phyloP scores from a whole-genome alignment of 2,329 filamentous ascomycete genomes.

The Aspergillus japonicus region DNA sequence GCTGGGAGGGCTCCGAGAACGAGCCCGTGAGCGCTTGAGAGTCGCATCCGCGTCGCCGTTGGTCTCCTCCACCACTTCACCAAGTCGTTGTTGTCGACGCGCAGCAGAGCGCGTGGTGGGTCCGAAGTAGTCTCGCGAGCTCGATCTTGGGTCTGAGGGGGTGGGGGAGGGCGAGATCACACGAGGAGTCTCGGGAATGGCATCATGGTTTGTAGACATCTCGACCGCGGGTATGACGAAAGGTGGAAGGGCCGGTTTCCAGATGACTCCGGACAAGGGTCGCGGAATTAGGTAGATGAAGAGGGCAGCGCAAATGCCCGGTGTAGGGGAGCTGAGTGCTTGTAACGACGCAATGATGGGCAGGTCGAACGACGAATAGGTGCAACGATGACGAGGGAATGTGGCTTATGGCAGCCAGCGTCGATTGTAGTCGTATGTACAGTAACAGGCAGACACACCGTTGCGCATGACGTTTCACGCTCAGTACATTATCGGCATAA shows the following conservation, averaged over 20 bases:
- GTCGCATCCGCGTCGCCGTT: slow-evolving; percentile 54
- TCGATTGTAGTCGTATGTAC: slow-evolving; percentile 4
- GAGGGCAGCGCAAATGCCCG: slow-evolving; percentile 26
- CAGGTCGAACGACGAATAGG: slow-evolving; percentile 17
- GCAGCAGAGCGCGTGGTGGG: slow-evolving; percentile 76
- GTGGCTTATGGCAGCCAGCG: slow-evolving; percentile 6
- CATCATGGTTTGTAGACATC: slow-evolving; percentile 50
- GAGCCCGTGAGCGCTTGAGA: slow-evolving; percentile 59
- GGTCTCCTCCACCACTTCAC: slow-evolving; percentile 47
- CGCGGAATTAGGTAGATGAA: slow-evolving; percentile 16
- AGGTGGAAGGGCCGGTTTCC: slow-evolving; percentile 48
- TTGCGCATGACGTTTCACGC: slow-evolving; percentile 16
- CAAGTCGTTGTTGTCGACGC: slow-evolving; percentile 54
- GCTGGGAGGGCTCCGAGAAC: slow-evolving; percentile 50
- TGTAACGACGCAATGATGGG: slow-evolving; percentile 38
- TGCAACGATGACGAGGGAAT: slow-evolving; percentile 2
- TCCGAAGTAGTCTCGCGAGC: slow-evolving; percentile 63
- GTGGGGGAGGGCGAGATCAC: slow-evolving; percentile 88
- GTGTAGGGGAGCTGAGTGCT: slow-evolving; percentile 17
- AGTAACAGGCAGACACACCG: slow-evolving; percentile 15
- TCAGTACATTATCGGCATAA: slow-evolving; percentile 13
- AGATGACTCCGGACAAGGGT: slow-evolving; percentile 28
- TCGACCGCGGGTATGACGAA: slow-evolving; percentile 37
- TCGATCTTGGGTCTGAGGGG: slow-evolving; percentile 49
- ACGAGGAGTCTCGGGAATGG: slow-evolving; percentile 74